These are phyloP conservation scores for Fusarium nelsonii DNA, from an alignment of 2,329 filamentous ascomycete species.

Conservation along the genomic window DNA sequence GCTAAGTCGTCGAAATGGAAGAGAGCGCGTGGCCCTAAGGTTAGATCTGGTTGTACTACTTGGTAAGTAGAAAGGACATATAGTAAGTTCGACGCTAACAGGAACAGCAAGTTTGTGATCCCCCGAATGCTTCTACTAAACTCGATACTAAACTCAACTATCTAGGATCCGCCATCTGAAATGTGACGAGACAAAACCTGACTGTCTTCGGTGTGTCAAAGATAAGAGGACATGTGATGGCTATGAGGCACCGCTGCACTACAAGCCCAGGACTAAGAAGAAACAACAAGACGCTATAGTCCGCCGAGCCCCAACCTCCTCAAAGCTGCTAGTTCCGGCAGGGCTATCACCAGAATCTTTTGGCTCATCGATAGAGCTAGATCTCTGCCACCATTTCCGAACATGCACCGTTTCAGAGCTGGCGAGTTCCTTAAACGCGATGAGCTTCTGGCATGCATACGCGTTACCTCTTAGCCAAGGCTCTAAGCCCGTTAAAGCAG, in stretches of 20 bases:
- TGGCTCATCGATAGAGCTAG: not conserved
- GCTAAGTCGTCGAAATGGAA: slow-evolving; percentile 3
- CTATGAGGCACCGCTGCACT: not conserved
- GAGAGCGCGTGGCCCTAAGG: slow-evolving; percentile 12
- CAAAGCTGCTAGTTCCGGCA: slow-evolving; percentile 11
- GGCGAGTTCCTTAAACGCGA: not conserved
- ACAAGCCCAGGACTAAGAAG: slow-evolving; percentile 1
- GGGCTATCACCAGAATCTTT: not conserved
- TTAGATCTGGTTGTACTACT: slow-evolving; percentile 29
- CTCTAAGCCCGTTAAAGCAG: not conserved
- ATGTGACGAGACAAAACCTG: slow-evolving; percentile 29
- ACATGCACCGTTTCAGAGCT: slow-evolving; percentile 11
- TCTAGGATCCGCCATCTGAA: slow-evolving; percentile 29
- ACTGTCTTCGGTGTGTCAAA: slow-evolving; percentile 18
- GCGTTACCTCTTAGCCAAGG: slow-evolving; percentile 14
- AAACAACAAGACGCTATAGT: not conserved
- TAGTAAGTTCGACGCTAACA: not conserved
- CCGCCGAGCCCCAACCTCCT: not conserved
- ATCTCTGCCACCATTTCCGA: slow-evolving; percentile 24
- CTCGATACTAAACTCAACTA: not conserved
- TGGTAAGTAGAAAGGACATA: not conserved
- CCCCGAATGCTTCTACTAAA: rapidly evolving
- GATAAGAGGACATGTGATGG: slow-evolving; percentile 24
- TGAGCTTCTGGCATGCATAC: slow-evolving; percentile 16
- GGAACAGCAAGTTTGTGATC: slow-evolving; percentile 12